Percentiles rank a stretch among this genome's conserved stretches.
Conservation (phyloP, 2,329 filamentous ascomycete species). For the Clonostachys solani region DNA sequence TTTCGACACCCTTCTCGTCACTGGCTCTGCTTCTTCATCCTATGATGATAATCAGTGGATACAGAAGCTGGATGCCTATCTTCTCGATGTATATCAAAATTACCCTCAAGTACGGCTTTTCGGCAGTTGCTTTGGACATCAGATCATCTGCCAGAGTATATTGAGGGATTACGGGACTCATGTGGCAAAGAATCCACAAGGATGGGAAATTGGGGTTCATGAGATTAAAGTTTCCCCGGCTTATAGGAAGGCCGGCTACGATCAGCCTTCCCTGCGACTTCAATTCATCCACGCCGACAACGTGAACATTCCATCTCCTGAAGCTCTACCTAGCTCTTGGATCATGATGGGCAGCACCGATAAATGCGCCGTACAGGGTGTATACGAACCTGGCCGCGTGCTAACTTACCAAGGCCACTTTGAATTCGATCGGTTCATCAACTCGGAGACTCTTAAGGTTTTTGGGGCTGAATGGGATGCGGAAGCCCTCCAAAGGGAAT, state of each 20-base stretch:
- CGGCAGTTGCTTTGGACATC: constrained; percentile 37
- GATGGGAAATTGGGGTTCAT: constrained; percentile 23
- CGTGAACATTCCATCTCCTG: constrained; percentile 8
- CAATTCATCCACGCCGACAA: constrained; percentile 32
- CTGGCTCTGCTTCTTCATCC: constrained; percentile 25
- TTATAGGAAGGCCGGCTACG: constrained; percentile 7
- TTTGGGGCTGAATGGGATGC: constrained; percentile 18
- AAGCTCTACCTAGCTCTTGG: constrained; percentile 7
- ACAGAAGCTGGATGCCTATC: constrained; percentile 8
- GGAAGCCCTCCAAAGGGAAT: background rate
- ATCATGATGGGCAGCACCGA: constrained; percentile 12
- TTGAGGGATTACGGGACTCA: constrained; percentile 17
- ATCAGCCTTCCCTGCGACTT: constrained; percentile 8
- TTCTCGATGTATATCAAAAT: constrained; percentile 18
- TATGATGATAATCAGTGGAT: constrained; percentile 19
- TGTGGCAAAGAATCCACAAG: constrained; percentile 16
- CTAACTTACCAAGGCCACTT: constrained; percentile 37
- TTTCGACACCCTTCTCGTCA: constrained; percentile 30
- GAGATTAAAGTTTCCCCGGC: constrained; percentile 12
- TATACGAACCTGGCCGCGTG: constrained; percentile 27
- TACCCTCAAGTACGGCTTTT: constrained; percentile 26
- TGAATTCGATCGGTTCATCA: constrained; percentile 35
- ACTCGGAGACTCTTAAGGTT: constrained; percentile 25
- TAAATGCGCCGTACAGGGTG: constrained; percentile 29
- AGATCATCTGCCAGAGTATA: constrained; percentile 30